These are phyloP conservation scores for Monosporascus cannonballus DNA, from an alignment of 2,329 filamentous ascomycete species.

Conservation along the genomic window DNA sequence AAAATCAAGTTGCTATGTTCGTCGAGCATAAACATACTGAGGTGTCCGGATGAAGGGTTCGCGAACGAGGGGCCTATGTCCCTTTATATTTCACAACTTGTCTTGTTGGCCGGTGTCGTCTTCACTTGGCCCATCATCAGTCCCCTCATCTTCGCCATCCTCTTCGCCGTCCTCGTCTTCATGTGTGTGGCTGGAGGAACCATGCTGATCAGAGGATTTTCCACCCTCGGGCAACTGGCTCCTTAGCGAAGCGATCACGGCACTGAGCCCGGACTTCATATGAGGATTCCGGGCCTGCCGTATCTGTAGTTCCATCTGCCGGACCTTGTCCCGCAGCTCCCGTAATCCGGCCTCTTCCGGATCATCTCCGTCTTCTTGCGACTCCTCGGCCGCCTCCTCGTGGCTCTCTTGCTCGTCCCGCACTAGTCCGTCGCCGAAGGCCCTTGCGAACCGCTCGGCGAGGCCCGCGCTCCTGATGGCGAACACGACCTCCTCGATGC, in stretches of 20 bases:
- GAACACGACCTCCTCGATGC: constrained; percentile 49
- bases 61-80: too few species aligned
- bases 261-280: constrained; percentile 19
- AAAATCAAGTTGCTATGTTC: too few species aligned
- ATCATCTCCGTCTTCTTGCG: constrained; percentile 10
- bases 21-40: too few species aligned
- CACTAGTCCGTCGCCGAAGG: constrained; percentile 37
- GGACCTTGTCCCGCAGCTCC: constrained; percentile 24
- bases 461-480: constrained; percentile 48
- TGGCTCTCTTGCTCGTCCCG: constrained; percentile 22
- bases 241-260: constrained; percentile 19
- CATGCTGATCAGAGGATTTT: neutral
- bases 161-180: neutral
- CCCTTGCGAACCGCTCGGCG: constrained; percentile 43
- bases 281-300: constrained; percentile 20
- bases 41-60: too few species aligned
- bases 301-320: constrained; percentile 19
- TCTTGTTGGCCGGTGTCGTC: neutral
- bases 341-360: constrained; percentile 4
- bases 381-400: constrained; percentile 1
- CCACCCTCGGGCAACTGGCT: constrained; percentile 14
- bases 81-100: too few species aligned
- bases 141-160: neutral
- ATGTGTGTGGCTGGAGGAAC: neutral
- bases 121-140: neutral